Evolutionary conservation across 352 stramenopile genomes (phyloP).

Genomic region (Pythium diclinum): DNA sequence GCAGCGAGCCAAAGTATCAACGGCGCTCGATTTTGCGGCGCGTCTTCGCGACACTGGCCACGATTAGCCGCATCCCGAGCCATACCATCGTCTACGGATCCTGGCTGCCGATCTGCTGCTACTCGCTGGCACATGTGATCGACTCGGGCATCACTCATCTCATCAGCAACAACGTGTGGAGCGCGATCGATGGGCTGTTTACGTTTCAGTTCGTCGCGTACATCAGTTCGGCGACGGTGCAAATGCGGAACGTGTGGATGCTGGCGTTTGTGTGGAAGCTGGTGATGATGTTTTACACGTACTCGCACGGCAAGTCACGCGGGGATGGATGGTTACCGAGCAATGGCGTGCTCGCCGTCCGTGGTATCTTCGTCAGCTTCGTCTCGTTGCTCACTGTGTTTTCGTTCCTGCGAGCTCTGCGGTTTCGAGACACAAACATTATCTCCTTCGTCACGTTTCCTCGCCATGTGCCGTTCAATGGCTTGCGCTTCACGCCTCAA

Average conservation of each 20-base stretch:
- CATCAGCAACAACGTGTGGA: conserved; percentile 27
- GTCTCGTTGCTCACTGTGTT: conserved; percentile 31
- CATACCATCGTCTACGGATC: conserved; percentile 29
- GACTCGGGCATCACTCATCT: conserved; percentile 29
- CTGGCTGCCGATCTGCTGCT: conserved; percentile 30
- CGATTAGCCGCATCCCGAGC: conserved; percentile 26
- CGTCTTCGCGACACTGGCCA: background rate
- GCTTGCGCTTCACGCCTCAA: background rate
- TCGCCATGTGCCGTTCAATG: conserved; percentile 7
- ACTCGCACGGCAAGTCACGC: conserved; percentile 7
- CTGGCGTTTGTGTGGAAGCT: conserved; percentile 28
- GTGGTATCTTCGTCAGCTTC: conserved; percentile 23
- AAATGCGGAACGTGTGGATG: conserved; percentile 45
- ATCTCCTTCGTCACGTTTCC: conserved; percentile 1
- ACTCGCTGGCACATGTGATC: conserved; percentile 28
- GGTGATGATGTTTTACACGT: conserved; percentile 9
- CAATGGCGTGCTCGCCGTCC: conserved; percentile 24
- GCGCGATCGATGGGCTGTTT: conserved; percentile 22
- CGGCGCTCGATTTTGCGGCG: background rate
- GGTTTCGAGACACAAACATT: conserved; percentile 19
- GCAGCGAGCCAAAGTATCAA: conserved; percentile 1
- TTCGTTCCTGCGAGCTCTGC: conserved; percentile 16
- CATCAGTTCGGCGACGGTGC: conserved; percentile 26
- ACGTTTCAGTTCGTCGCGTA: conserved; percentile 25
- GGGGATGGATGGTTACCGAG: conserved; percentile 9